phyloP scores from a whole-genome alignment of 2,329 filamentous ascomycete species.

The Proliferodiscus dingleyae region DNA sequence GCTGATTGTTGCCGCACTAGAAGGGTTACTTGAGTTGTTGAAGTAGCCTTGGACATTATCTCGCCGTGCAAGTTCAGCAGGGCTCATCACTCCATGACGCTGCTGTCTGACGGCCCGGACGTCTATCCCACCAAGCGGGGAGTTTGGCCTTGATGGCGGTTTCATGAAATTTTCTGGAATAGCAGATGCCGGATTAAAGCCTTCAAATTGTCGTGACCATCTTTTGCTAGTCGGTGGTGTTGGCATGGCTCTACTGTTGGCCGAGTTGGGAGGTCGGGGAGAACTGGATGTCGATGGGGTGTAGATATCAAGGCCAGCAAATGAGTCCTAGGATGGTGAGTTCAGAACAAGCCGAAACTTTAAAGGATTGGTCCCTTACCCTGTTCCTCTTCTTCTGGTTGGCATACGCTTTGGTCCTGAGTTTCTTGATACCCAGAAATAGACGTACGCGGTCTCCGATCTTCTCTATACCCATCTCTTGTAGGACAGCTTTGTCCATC shows the following conservation, averaged over 20 bases:
- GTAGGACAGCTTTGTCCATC: slow-evolving; percentile 92
- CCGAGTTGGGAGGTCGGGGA: slow-evolving; percentile 55
- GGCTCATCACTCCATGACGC: slow-evolving; percentile 56
- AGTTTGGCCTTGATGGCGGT: slow-evolving; percentile 62
- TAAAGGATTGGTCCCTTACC: slow-evolving; percentile 49
- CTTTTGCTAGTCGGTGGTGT: slow-evolving; percentile 51
- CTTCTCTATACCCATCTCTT: slow-evolving; percentile 98
- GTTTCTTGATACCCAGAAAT: slow-evolving; percentile 77
- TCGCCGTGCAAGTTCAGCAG: slow-evolving; percentile 47
- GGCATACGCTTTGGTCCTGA: slow-evolving; percentile 70
- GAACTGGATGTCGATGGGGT: slow-evolving; percentile 61
- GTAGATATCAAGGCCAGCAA: slow-evolving; percentile 69
- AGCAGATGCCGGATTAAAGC: slow-evolving; percentile 23
- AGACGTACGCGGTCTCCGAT: slow-evolving; percentile 93
- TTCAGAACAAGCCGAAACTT: background rate
- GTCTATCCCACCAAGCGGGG: slow-evolving; percentile 45
- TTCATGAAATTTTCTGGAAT: slow-evolving; percentile 42
- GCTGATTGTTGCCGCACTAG: slow-evolving; percentile 46
- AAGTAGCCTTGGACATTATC: slow-evolving; percentile 49
- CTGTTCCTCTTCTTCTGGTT: slow-evolving; percentile 81
- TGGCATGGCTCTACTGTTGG: slow-evolving; percentile 39
- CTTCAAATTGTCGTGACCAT: slow-evolving; percentile 58
- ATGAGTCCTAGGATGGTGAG: slow-evolving; percentile 62
- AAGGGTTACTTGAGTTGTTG: slow-evolving; percentile 44
- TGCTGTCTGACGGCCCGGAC: slow-evolving; percentile 31